phyloP scores from a whole-genome alignment of 2,329 filamentous ascomycete species.

The Ambrosiella xylebori region DNA sequence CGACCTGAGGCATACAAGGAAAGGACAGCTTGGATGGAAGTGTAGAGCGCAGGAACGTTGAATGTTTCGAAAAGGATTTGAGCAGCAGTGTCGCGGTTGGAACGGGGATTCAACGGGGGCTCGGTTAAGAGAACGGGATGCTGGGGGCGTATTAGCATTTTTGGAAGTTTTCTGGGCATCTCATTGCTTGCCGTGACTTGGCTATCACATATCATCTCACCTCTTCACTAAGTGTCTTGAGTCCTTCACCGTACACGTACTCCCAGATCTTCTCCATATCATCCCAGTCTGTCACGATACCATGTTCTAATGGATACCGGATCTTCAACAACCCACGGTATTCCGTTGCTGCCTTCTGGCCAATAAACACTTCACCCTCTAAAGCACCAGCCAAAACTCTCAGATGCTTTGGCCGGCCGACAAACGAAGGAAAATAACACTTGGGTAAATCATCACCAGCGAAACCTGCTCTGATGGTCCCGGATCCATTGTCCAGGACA shows the following conservation, averaged over 20 bases:
- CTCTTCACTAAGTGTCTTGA: constrained; percentile 96
- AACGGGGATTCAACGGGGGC: constrained; percentile 83
- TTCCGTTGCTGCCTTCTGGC: constrained; percentile 72
- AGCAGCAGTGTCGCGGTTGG: constrained; percentile 88
- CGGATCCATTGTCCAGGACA: constrained; percentile 96
- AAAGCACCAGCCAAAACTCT: constrained; percentile 90
- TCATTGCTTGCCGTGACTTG: constrained; percentile 17
- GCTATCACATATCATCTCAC: constrained; percentile 24
- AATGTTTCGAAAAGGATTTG: constrained; percentile 98
- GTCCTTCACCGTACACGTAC: constrained; percentile 85
- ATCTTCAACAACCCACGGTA: constrained; percentile 89
- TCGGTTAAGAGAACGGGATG: constrained; percentile 94
- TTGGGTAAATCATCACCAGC: constrained; percentile 91
- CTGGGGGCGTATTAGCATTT: constrained; percentile 23
- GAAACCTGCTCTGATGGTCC: constrained; percentile 92
- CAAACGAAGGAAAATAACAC: constrained; percentile 94
- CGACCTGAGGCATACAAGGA: constrained; percentile 91
- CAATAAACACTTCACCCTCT: constrained; percentile 95
- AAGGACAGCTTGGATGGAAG: constrained; percentile 89
- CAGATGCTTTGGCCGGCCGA: constrained; percentile 87
- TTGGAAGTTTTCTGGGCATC: not conserved
- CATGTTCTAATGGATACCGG: constrained; percentile 85
- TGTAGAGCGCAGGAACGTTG: constrained; percentile 92
- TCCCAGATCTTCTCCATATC: constrained; percentile 99
- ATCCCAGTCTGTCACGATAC: constrained; percentile 98